Conservation (phyloP, 2,329 filamentous ascomycete genomes). For the Talaromyces rugulosus region DNA sequence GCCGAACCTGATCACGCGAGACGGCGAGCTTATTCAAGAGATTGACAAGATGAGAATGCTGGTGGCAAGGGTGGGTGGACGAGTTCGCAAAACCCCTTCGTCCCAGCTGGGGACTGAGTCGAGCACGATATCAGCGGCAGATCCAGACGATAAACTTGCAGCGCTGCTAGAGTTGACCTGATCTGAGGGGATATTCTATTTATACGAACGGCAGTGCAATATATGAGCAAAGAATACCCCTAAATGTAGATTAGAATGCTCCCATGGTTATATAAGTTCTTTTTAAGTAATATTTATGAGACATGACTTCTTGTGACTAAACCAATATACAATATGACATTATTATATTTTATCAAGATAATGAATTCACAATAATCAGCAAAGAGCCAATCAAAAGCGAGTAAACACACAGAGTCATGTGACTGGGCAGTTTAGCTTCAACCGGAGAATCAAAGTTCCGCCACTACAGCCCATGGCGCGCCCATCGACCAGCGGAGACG, state of each 20-base stretch:
- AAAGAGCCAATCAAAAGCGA: not conserved
- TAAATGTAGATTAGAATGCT: not conserved
- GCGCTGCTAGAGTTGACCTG: constrained; percentile 33
- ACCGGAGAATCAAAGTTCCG: not conserved
- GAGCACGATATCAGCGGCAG: constrained; percentile 19
- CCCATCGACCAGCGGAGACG: too few species aligned
- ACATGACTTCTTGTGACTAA: not conserved
- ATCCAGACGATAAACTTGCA: constrained; percentile 30
- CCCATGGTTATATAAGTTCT: not conserved
- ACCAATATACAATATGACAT: not conserved
- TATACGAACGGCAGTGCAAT: not conserved
- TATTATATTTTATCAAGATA: not conserved
- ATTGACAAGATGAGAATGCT: constrained; percentile 48
- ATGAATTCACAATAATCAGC: not conserved
- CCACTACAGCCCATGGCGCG: not conserved
- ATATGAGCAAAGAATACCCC: not conserved
- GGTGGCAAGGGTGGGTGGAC: constrained; percentile 39
- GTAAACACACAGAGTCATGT: not conserved
- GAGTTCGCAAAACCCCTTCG: constrained; percentile 28
- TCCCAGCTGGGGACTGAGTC: constrained; percentile 14
- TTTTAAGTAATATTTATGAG: not conserved
- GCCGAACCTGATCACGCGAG: constrained; percentile 51
- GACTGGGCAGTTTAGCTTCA: not conserved
- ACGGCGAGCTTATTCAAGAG: constrained; percentile 48
- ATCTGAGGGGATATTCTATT: not conserved